phyloP scores from a whole-genome alignment of 2,329 filamentous ascomycete species.

The Xylaria sp. region DNA sequence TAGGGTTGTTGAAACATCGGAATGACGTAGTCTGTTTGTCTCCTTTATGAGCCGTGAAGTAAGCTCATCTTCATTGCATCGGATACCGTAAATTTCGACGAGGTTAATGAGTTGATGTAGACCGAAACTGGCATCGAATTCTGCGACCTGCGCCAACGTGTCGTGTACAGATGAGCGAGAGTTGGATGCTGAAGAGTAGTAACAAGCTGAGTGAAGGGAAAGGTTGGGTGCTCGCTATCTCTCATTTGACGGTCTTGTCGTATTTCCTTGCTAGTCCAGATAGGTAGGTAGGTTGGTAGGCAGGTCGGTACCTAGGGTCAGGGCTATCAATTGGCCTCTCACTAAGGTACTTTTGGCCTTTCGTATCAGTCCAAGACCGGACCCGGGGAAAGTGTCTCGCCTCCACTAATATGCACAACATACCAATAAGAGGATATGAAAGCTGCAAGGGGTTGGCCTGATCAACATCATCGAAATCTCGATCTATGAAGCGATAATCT shows the following conservation, averaged over 20 bases:
- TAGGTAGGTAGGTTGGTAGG: not conserved
- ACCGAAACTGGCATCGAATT: conserved; percentile 8
- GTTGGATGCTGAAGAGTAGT: not conserved
- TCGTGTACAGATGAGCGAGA: conserved; percentile 1
- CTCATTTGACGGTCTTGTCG: conserved; percentile 22
- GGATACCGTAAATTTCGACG: conserved; percentile 1
- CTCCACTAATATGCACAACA: conserved; percentile 1
- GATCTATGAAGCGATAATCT: conserved; percentile 17
- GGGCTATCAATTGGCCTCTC: not conserved
- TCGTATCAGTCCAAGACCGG: conserved; percentile 17
- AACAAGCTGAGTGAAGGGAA: conserved; percentile 20
- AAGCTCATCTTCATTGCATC: conserved; percentile 12
- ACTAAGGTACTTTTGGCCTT: not conserved
- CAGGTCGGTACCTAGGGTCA: not conserved
- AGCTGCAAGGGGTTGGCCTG: conserved; percentile 8
- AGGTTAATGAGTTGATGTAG: conserved; percentile 2
- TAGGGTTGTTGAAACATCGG: conserved; percentile 11
- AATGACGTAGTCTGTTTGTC: conserved; percentile 18
- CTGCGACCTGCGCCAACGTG: not conserved
- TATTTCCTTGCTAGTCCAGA: conserved; percentile 12
- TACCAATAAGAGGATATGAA: conserved; percentile 21
- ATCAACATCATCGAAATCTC: conserved; percentile 28
- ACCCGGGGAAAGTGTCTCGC: conserved; percentile 1
- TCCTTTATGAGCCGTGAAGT: conserved; percentile 9
- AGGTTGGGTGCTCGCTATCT: conserved; percentile 27